Evolutionary conservation across 2,329 filamentous ascomycete species (phyloP).

Genomic region (Colletotrichum graminicola): DNA sequence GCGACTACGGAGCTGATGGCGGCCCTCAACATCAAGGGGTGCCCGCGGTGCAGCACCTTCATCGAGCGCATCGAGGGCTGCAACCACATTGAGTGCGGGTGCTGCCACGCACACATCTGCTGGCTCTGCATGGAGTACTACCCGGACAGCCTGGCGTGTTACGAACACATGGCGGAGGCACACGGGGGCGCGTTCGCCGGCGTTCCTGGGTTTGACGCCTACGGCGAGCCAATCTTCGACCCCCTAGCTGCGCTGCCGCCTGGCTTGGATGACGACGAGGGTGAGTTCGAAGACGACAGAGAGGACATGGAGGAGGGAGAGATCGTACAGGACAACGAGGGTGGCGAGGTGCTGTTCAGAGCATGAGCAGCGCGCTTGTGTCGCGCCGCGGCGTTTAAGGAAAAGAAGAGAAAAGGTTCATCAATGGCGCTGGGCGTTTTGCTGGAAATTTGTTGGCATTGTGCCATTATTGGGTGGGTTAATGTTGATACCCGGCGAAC

Average conservation of each 20-base stretch:
- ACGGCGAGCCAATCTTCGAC: neutral
- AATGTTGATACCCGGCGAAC: too few relatives aligned
- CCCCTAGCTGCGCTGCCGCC: too few relatives aligned
- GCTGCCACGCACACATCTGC: conserved; percentile 59
- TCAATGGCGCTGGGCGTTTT: neutral
- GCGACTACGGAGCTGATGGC: conserved; percentile 51
- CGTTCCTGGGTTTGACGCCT: neutral
- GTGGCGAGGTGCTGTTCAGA: too few relatives aligned
- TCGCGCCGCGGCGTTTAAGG: neutral
- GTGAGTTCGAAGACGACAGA: neutral
- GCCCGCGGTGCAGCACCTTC: conserved; percentile 54
- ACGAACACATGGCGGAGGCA: neutral
- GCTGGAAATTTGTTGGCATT: neutral
- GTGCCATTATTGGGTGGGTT: neutral
- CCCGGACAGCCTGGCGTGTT: neutral
- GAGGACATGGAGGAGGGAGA: neutral
- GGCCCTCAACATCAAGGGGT: conserved; percentile 48
- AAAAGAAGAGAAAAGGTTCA: too few relatives aligned
- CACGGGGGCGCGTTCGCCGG: conserved; percentile 4
- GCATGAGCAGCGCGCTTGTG: neutral
- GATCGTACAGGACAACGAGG: neutral
- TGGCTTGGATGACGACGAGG: neutral
- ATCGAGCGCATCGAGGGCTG: conserved; percentile 60
- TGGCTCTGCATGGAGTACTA: conserved; percentile 60
- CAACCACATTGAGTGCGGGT: conserved; percentile 59